These are phyloP conservation scores for Bassia scoparia DNA, from an alignment of 148 eudicot species.

Conservation along the genomic window DNA sequence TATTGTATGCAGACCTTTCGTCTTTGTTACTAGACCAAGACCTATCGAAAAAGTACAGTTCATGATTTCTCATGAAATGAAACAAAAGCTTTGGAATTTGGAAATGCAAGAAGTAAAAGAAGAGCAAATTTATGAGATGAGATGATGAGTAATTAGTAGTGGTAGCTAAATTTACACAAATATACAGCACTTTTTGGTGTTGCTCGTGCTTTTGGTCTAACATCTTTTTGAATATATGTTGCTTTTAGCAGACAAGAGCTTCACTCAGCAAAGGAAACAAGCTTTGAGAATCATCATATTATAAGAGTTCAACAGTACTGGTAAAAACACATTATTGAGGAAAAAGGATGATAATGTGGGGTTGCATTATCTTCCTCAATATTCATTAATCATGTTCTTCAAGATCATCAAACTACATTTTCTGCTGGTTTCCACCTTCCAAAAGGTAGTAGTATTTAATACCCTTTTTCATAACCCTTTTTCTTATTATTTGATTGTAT, in stretches of 20 bases:
- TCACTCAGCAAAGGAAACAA: conserved; percentile 30
- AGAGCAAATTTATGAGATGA: not conserved
- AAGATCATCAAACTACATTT: conserved; percentile 19
- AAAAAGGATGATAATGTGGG: conserved; percentile 25
- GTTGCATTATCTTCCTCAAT: conserved; percentile 23
- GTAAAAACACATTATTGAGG: conserved; percentile 12
- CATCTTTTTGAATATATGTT: conserved; percentile 21
- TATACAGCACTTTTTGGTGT: conserved; percentile 9
- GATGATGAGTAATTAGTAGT: not conserved
- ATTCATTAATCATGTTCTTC: conserved; percentile 8
- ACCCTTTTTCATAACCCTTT: not conserved
- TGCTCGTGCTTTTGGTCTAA: conserved; percentile 9
- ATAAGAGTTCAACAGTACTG: conserved; percentile 5
- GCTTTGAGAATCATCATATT: conserved; percentile 27
- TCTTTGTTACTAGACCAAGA: too few species aligned
- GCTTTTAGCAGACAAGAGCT: conserved; percentile 19
- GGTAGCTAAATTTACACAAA: not conserved
- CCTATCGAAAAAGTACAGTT: too few species aligned
- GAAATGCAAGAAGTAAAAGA: not conserved
- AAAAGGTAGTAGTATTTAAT: conserved; percentile 24
- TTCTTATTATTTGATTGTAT: too few species aligned
- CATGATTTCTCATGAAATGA: too few species aligned
- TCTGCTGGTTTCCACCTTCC: conserved; percentile 23
- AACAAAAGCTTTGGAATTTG: not conserved
- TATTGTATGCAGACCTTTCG: too few species aligned